Base-by-base conservation (phyloP, 495 filamentous ascomycete species). In the Aspergillus panamensis region DNA sequence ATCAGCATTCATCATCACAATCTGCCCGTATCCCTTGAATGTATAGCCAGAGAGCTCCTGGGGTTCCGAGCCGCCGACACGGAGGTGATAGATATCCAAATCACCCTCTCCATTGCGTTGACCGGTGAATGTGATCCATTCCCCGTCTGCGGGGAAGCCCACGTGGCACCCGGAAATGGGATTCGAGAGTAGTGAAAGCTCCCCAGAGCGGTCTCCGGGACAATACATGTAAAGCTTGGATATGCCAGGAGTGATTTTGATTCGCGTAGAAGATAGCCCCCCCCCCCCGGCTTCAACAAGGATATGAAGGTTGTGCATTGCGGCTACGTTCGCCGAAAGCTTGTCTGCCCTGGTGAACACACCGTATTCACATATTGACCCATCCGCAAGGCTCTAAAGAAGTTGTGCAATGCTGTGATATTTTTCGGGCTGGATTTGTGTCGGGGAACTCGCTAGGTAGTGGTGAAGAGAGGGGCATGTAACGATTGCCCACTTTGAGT, bases 131-230 rank as follows among this genome's bases (percentile, higher is more conserved):
- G 55, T 62, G 16, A 72, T 64, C 65, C 65, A 68, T 59, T 66
- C 31, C 9, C 65, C 67, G 51, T 73, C 66, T 0, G 71, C 55
- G 2, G 75, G 73, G 52, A 66, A 76, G 0, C 43, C 32, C 9
- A 69, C 68, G 33, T 74, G 75, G 40, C 72, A 77, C 25, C 76
- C 73, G 52, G 65, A 76, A 6, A 57, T 49, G 14, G 69, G 48
- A 14, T 68, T 43, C 2, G 61, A 43, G 8, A 77, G 52, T 9
- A 77, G 62, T 14, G 58, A 51, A 9, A 62, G 60, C n/a, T 70
- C 73, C 45, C 69, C 64, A 8, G 48, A 64, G 19, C 72, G 69
- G 44, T 76, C 66, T 0, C 61, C 59, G 33, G 73, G 44, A 71
- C 64, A 8, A n/a, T n/a, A n/a, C n/a, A 76, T 62, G 39, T 70